Base-by-base conservation (phyloP, 768 basidiomycete genomes). In the Amanita muscaria region DNA sequence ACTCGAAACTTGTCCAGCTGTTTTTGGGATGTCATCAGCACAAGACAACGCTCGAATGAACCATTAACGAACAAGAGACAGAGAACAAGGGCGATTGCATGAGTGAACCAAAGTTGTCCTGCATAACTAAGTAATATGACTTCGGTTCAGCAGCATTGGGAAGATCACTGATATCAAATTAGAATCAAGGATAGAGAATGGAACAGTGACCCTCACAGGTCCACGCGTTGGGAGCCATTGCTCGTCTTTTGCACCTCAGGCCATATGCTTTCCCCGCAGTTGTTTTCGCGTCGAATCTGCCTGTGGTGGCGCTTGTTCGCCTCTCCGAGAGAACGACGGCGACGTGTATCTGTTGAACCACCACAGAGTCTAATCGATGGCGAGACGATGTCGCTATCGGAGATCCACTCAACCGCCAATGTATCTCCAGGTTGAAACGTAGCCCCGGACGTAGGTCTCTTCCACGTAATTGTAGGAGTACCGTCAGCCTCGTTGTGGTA, bases 21-120 rank as follows among this genome's bases (percentile, higher is more conserved):
- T 16, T 19, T 7, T 8, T 39, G n/a, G 11, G 6, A 14, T 14
- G 15, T 24, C 22, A 15, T 43, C n/a, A 43, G 42, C 23, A n/a
- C 16, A n/a, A 12, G 25, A 25, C 7, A 2, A 23, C 18, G 21
- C 27, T 23, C 8, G 15, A 11, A 31, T 18, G 23, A 4, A 35
- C 4, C 22, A 23, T 29, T 6, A 6, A 27, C 44, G 19, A 29
- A 45, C 44, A 12, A 18, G 44, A 45, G 27, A 45, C 25, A 16
- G 44, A 38, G 24, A 45, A 45, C 10, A 23, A 5, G 9, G 44
- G 36, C 16, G 44, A 45, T 31, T 31, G 35, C 18, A 30, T n/a
- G 21, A 39, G 15, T 14, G 25, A 38, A 16, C 44, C 44, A 38
- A 45, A 45, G 19, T 45, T 22, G 19, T 45, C 44, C 44, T 38